These are phyloP conservation scores for Musa itinerans DNA, from an alignment of 176 grass and related monocot species.

Conservation along the genomic window DNA sequence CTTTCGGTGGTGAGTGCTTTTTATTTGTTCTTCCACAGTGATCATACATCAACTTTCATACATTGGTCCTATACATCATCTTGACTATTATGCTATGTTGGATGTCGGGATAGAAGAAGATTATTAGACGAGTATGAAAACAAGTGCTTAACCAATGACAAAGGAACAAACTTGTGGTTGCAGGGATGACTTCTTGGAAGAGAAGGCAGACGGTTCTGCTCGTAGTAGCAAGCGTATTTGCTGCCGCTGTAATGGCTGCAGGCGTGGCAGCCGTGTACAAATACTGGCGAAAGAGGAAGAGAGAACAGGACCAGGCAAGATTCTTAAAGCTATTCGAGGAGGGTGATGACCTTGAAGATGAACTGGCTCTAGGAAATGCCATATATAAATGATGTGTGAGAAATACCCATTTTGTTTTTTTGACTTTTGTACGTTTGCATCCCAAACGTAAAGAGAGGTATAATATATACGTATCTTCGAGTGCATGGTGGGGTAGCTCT, in stretches of 20 bases:
- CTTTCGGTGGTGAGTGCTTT: slow-evolving; percentile 32
- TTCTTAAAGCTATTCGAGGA: slow-evolving; percentile 89
- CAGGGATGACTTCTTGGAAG: neutral
- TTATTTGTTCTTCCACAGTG: neutral
- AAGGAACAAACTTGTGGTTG: neutral
- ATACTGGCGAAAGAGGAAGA: slow-evolving; percentile 65
- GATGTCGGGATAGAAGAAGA: neutral
- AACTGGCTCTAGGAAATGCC: slow-evolving; percentile 41
- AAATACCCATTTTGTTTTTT: too few relatives aligned
- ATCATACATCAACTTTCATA: neutral
- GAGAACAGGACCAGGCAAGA: slow-evolving; percentile 56
- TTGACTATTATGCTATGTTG: neutral
- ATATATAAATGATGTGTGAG: too few relatives aligned
- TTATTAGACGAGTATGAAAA: too few relatives aligned
- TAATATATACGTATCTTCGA: too few relatives aligned
- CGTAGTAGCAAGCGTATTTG: slow-evolving; percentile 46
- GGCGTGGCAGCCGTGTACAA: slow-evolving; percentile 44
- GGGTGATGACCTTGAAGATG: slow-evolving; percentile 78
- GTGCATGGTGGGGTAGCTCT: too few relatives aligned
- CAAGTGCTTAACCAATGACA: too few relatives aligned
- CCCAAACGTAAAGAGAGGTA: too few relatives aligned
- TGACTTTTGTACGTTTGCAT: too few relatives aligned
- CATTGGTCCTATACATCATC: neutral
- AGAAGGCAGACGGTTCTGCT: neutral
- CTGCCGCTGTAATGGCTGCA: slow-evolving; percentile 33